Evolutionary conservation across 805 yeast species (phyloP).

Genomic region (Barnettozyma salicaria): DNA sequence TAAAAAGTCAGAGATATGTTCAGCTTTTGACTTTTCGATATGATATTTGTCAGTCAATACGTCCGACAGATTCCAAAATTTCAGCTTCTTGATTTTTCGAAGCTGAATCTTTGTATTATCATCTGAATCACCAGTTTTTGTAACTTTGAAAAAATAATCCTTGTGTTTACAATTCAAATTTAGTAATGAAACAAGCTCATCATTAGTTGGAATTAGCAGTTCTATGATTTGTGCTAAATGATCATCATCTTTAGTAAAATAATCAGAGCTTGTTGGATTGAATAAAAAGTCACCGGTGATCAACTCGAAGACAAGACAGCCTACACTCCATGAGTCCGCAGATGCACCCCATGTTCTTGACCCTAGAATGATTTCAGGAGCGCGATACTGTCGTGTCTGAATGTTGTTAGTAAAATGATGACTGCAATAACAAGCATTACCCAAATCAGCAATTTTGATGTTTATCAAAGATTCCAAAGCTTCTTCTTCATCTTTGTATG

Average conservation of each 20-base stretch:
- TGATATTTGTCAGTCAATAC: conserved; percentile 74
- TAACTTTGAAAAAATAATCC: conserved; percentile 43
- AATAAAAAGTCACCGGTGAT: conserved; percentile 57
- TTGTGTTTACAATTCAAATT: conserved; percentile 32
- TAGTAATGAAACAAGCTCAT: conserved; percentile 34
- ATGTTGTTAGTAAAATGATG: conserved; percentile 63
- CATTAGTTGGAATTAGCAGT: conserved; percentile 32
- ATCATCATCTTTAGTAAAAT: conserved; percentile 48
- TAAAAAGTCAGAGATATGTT: conserved; percentile 41
- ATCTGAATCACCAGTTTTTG: conserved; percentile 27
- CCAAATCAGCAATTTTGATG: conserved; percentile 61
- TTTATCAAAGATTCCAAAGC: conserved; percentile 14
- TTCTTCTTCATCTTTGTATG: conserved; percentile 9
- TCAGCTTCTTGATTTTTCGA: conserved; percentile 58
- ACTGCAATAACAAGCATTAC: conserved; percentile 61
- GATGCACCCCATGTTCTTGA: conserved; percentile 54
- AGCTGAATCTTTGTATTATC: conserved; percentile 23
- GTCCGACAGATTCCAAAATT: conserved; percentile 69
- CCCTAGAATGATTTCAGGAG: conserved; percentile 58
- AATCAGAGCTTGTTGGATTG: conserved; percentile 37
- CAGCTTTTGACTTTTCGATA: conserved; percentile 49
- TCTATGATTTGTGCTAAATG: conserved; percentile 60
- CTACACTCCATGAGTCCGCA: conserved; percentile 56
- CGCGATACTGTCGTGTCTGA: conserved; percentile 61
- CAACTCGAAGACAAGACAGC: conserved; percentile 52